These are phyloP conservation scores for Coemansia sp. DNA, from an alignment of 192 early-diverging fungal genomes.

Conservation along the genomic window DNA sequence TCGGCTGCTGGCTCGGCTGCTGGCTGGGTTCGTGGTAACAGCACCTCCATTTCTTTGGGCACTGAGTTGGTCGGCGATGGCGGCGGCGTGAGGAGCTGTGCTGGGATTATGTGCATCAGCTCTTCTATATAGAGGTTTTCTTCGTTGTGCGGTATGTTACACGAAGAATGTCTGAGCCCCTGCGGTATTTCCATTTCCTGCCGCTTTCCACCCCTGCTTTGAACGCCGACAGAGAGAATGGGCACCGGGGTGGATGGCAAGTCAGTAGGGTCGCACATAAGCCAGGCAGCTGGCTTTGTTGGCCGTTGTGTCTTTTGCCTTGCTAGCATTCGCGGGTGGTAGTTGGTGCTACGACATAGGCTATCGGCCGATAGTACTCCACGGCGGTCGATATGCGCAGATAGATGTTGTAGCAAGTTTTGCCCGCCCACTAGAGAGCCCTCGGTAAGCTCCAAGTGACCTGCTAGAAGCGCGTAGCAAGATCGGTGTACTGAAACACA, in stretches of 20 bases:
- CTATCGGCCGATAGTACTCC: slow-evolving; percentile 19
- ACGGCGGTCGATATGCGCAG: slow-evolving; percentile 14
- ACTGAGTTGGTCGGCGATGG: slow-evolving; percentile 18
- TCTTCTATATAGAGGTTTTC: not conserved
- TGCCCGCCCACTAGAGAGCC: slow-evolving; percentile 9
- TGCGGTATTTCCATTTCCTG: not conserved
- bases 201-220: not conserved
- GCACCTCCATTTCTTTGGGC: not conserved
- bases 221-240: not conserved
- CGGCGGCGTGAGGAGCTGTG: slow-evolving; percentile 45
- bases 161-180: not conserved
- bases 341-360: not conserved
- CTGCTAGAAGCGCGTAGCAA: slow-evolving; percentile 38
- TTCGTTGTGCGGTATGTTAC: not conserved
- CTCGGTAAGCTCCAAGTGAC: slow-evolving; percentile 30
- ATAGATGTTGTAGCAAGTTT: slow-evolving; percentile 24
- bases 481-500: slow-evolving; percentile 47
- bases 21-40: not conserved
- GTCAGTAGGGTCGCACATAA: slow-evolving; percentile 49
- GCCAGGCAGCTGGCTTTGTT: slow-evolving; percentile 6
- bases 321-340: not conserved
- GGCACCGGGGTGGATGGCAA: slow-evolving; percentile 15
- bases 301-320: not conserved
- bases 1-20: not conserved
- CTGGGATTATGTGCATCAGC: slow-evolving; percentile 13